Conservation (phyloP, 345 rosid genomes). For the Pugionium dolabratum region DNA sequence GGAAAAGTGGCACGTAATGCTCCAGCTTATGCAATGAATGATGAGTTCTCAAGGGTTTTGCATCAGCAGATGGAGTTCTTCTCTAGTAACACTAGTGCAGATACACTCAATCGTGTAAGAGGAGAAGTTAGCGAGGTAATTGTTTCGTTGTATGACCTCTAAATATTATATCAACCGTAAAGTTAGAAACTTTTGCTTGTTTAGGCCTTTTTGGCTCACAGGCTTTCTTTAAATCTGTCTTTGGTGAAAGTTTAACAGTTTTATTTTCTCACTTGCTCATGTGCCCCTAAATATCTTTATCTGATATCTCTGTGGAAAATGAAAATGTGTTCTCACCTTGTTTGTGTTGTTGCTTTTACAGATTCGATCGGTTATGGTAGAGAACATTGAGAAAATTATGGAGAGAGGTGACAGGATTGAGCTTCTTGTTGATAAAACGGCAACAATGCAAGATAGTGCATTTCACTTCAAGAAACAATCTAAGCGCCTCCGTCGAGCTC, state of each 20-base stretch:
- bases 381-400: conserved; percentile 92
- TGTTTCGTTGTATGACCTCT: conserved; percentile 25
- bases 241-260: neutral
- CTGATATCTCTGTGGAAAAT: neutral
- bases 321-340: neutral
- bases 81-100: conserved; percentile 88
- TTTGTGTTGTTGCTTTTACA: conserved; percentile 33
- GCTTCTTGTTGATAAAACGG: conserved; percentile 93
- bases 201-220: neutral
- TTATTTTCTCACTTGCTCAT: neutral
- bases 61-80: conserved; percentile 99
- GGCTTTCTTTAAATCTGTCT: neutral
- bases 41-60: conserved; percentile 97
- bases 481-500: conserved; percentile 82
- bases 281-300: neutral
- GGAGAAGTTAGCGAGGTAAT: conserved; percentile 94
- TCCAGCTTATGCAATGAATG: conserved; percentile 97
- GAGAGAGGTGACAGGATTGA: conserved; percentile 97
- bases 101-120: conserved; percentile 86
- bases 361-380: conserved; percentile 95
- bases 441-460: conserved; percentile 88
- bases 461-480: conserved; percentile 98
- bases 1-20: conserved; percentile 78
- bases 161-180: neutral
- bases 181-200: neutral